Base-by-base conservation (phyloP, 1,284 basidiomycete species). In the Moesziomyces antarcticus region DNA sequence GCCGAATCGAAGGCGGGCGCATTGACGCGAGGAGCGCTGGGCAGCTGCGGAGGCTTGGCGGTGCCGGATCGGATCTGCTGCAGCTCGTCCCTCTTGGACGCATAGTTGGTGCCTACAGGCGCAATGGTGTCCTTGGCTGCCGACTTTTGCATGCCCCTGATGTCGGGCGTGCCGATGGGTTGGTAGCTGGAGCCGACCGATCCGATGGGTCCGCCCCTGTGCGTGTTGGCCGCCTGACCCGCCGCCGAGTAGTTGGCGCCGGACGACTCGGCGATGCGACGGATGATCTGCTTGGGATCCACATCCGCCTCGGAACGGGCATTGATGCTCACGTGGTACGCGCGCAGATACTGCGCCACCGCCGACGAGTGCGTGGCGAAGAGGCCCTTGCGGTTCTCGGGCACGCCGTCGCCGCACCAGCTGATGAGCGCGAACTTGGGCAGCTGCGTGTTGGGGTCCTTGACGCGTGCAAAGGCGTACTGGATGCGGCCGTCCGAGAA, bases 401-500 rank as follows among this genome's bases (percentile, higher is more conserved):
- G 95, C 0, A 98, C 96, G 76, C 96, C 95, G 80, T 97, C 94
- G 53, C 96, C 95, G 79, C 93, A 94, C 85, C 85, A 86, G 67
- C 85, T 84, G 82, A 89, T 87, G 63, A 96, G 91, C 8, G 97
- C 93, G 73, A 95, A 93, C 85, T 97, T 97, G 62, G 91, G 88
- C n/a, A 98, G 88, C 76, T 91, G 87, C 80, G 90, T 92, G 90
- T 95, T 93, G 43, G 91, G 90, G 85, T 98, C 96, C 66, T 89
- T 89, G 43, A 98, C 93, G 62, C 93, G 88, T 4, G 88, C 90
- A 81, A 97, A 97, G 11, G 93, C 96, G 82, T 96, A 99, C 85
- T 97, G 94, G 57, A 97, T 94, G 76, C 93, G 88, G 67, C 94
- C 95, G 84, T 97, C 94, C 45, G 91, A 92, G 85, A 97, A 97